A percentile compares a stretch with the other conserved stretches of the same genome.
Conservation (phyloP, 2,329 filamentous ascomycete genomes). For the Penicillium polonicum region DNA sequence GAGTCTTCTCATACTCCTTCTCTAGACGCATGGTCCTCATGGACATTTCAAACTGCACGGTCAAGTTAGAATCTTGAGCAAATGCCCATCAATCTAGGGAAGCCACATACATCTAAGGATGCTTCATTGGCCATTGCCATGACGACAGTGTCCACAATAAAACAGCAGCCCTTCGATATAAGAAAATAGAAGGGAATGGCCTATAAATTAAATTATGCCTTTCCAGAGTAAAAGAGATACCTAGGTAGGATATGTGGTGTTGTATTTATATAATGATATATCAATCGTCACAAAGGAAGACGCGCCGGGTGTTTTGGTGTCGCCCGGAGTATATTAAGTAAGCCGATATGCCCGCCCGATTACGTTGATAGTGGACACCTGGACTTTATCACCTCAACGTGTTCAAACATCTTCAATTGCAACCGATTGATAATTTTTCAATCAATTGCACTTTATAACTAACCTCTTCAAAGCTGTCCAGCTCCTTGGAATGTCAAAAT, state of each 20-base stretch:
- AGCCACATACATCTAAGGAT: slow-evolving; percentile 28
- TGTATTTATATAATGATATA: neutral
- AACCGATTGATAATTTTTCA: slow-evolving; percentile 3
- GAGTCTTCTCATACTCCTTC: slow-evolving; percentile 64
- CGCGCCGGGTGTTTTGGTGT: slow-evolving; percentile 7
- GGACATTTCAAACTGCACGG: slow-evolving; percentile 44
- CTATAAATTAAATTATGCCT: neutral
- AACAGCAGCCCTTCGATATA: neutral
- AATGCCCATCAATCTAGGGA: neutral
- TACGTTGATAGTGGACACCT: slow-evolving; percentile 15
- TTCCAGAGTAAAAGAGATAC: neutral
- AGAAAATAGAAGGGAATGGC: neutral
- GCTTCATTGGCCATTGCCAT: slow-evolving; percentile 18
- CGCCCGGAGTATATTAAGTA: slow-evolving; percentile 2
- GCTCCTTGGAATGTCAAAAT: slow-evolving; percentile 30
- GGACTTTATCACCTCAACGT: slow-evolving; percentile 5
- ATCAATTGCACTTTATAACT: neutral
- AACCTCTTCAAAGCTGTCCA: slow-evolving; percentile 1
- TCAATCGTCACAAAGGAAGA: neutral
- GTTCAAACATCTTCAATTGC: slow-evolving; percentile 7
- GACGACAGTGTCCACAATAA: neutral
- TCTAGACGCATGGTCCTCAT: slow-evolving; percentile 61
- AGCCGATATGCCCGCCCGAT: slow-evolving; percentile 1
- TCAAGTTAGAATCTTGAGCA: slow-evolving; percentile 6
- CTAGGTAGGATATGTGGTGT: neutral